Evolutionary conservation across 2,329 filamentous ascomycete genomes (phyloP), one percentile per base, ranked within the genome.

Genomic region (Aureobasidium pullulans): DNA sequence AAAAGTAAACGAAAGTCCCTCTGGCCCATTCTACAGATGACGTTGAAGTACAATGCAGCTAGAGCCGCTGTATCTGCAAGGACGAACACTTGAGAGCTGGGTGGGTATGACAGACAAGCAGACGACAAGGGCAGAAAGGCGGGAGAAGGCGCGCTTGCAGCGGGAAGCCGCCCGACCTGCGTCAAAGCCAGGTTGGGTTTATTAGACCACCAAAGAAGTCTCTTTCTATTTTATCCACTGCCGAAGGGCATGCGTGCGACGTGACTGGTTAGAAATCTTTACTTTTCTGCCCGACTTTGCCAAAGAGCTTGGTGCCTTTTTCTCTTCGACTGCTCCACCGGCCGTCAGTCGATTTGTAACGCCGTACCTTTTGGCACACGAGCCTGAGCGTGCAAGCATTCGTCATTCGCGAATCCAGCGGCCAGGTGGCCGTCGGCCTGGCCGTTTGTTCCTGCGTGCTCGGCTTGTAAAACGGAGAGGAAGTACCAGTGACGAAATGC

Each of bases 81-180:
- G 53, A 57, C 50, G 32, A 56, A 56, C 31, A 56, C 11, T 29
- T 31, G 37, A 46, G 52, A 46, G 52, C 52, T 46, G 31, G 52
- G 23, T 40, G 43, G 42, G 54, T 57, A 47, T 57, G 16, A 57
- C 43, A 57, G 3, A 48, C 13, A 3, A 39, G 43, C 54, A 39
- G 34, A 57, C 32, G 42, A 39, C 54, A 57, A 57, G 54, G 52
- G 52, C 52, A 57, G 54, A 47, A 43, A 57, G 43, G 54, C 54
- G 54, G 54, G 54, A 57, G 42, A 57, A 57, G 54, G 54, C 43
- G 32, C 34, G 16, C 43, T 57, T 57, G 54, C 54, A 57, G 54
- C 54, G 43, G 43, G 32, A 23, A 29, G 52, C 39, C 16, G 29
- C 32, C 29, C 52, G 16, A 37, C 42, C 52, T 46, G 52, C 52